phyloP scores from a whole-genome alignment of 1,284 basidiomycete species.

The Trichosporon inkin region DNA sequence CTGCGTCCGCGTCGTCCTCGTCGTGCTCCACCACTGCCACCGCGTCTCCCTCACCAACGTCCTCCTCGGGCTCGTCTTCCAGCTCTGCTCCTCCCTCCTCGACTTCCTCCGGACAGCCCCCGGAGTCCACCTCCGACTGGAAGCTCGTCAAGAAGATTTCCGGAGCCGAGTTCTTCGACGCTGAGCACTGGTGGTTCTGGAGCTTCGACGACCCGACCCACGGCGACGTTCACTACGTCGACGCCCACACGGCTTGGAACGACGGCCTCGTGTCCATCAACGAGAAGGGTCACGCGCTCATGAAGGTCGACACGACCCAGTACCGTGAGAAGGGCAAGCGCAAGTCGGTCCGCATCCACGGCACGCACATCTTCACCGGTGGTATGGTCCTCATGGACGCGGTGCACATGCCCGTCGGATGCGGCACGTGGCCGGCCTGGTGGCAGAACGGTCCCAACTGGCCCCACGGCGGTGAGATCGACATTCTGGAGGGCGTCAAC shows the following conservation, averaged over 20 bases:
- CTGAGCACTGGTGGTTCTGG: constrained; percentile 70
- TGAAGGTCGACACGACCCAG: constrained; percentile 77
- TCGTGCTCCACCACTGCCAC: constrained; percentile 7
- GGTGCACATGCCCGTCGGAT: constrained; percentile 85
- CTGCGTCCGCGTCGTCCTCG: neutral
- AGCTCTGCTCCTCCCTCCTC: constrained; percentile 12
- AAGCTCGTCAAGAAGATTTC: constrained; percentile 29
- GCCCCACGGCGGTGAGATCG: constrained; percentile 57
- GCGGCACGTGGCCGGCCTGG: constrained; percentile 64
- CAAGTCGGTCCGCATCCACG: constrained; percentile 69
- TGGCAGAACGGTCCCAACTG: constrained; percentile 54
- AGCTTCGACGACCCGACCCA: constrained; percentile 69
- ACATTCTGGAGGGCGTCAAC: constrained; percentile 56
- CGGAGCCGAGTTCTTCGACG: constrained; percentile 62
- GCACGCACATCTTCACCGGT: constrained; percentile 57
- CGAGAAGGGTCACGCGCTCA: constrained; percentile 66
- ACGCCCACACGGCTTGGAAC: constrained; percentile 35
- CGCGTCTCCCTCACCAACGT: neutral
- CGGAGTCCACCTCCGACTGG: constrained; percentile 35
- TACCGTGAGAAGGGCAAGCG: constrained; percentile 60
- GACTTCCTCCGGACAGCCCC: constrained; percentile 17
- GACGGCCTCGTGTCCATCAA: constrained; percentile 57
- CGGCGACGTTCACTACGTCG: constrained; percentile 56
- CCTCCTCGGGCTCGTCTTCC: constrained; percentile 23
- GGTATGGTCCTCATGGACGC: constrained; percentile 75